Evolutionary conservation across 2,329 filamentous ascomycete species (phyloP).

Genomic region (Coccinonectria pachysandricola): DNA sequence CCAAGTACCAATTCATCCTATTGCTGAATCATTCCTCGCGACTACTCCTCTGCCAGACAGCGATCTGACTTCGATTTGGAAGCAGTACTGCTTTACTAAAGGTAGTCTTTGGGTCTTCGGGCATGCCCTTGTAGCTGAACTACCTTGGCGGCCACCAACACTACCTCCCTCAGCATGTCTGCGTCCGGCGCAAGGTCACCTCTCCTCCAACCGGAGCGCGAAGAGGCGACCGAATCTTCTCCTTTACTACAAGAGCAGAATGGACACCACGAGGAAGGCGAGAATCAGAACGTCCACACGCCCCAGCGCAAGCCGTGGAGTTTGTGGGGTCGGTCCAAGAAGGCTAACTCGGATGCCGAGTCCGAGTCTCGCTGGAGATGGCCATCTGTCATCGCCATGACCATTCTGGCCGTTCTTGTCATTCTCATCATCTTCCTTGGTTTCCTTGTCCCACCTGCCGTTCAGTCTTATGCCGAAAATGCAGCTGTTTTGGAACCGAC

Average conservation of each 20-base stretch:
- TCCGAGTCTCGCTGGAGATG: conserved; percentile 39
- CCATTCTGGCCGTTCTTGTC: conserved; percentile 50
- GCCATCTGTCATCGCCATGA: conserved; percentile 69
- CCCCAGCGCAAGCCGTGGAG: conserved; percentile 8
- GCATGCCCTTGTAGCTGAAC: no score
- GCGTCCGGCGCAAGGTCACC: conserved; percentile 33
- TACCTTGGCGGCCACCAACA: conserved; percentile 22
- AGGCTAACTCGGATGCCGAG: conserved; percentile 10
- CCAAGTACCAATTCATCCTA: no score
- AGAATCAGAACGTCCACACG: conserved; percentile 4
- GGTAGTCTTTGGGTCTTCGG: no score
- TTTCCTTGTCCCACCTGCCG: conserved; percentile 69
- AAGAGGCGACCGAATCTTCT: conserved; percentile 35
- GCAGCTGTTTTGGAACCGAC: conserved; percentile 75
- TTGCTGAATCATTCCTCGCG: no score
- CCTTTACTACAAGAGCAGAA: conserved; percentile 37
- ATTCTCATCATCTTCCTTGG: conserved; percentile 64
- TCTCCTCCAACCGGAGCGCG: conserved; percentile 28
- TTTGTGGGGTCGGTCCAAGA: conserved; percentile 12
- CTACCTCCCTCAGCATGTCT: conserved; percentile 27
- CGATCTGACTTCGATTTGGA: no score
- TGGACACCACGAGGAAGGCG: conserved; percentile 22
- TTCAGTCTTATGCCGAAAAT: conserved; percentile 79
- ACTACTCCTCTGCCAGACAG: no score
- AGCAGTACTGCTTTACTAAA: no score